These are phyloP conservation scores for Chrysoporthe cubensis DNA, from an alignment of 2,329 filamentous ascomycete species.

Conservation along the genomic window DNA sequence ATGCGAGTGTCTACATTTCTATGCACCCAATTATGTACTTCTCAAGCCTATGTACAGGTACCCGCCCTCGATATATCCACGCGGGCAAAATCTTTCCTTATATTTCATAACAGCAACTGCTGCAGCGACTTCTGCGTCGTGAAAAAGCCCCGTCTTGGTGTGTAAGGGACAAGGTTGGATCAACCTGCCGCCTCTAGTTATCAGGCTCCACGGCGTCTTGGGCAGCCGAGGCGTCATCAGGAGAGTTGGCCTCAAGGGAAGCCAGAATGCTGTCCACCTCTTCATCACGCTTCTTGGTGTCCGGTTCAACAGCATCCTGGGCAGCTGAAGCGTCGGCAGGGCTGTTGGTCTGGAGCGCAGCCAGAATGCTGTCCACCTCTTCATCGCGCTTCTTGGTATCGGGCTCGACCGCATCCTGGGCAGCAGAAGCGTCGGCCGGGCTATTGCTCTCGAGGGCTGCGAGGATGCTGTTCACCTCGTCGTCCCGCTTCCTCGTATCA, in stretches of 20 bases:
- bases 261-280: slow-evolving; percentile 12
- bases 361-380: slow-evolving; percentile 11
- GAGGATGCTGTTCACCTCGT: slow-evolving; percentile 14
- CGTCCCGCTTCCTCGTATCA: slow-evolving; percentile 9
- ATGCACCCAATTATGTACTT: neutral
- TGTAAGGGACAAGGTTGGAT: neutral
- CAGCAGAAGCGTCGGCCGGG: slow-evolving; percentile 17
- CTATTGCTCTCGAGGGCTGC: slow-evolving; percentile 10
- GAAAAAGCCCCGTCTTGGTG: neutral
- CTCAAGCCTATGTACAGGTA: neutral
- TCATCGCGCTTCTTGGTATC: slow-evolving; percentile 20
- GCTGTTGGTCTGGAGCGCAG: slow-evolving; percentile 11
- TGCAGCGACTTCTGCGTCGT: neutral
- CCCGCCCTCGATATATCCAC: neutral
- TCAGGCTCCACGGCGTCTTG: slow-evolving; percentile 17
- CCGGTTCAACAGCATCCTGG: slow-evolving; percentile 14
- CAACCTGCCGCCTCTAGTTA: neutral
- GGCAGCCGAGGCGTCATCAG: slow-evolving; percentile 20
- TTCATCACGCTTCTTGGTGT: slow-evolving; percentile 16
- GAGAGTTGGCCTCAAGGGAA: slow-evolving; percentile 8
- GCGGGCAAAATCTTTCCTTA: neutral
- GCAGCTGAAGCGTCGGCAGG: slow-evolving; percentile 19
- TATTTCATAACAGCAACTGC: neutral
- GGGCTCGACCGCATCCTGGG: slow-evolving; percentile 14
- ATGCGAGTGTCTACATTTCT: neutral